Conservation (phyloP, 805 yeast genomes). For the Zygotorulaspora florentina region DNA sequence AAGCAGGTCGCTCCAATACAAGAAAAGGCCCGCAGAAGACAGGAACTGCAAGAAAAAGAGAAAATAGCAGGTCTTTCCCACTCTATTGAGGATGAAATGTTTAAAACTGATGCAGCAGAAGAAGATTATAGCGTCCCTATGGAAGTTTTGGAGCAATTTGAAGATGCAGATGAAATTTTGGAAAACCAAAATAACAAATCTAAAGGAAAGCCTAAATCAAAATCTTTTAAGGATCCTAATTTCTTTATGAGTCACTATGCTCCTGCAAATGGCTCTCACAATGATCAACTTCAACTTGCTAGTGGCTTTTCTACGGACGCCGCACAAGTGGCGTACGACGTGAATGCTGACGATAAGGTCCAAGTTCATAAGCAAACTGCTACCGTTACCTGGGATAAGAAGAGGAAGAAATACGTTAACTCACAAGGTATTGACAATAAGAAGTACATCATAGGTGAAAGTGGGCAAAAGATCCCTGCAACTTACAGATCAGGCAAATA, state of each 20-base stretch:
- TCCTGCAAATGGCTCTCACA: conserved; percentile 73
- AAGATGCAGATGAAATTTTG: conserved; percentile 37
- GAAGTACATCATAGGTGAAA: conserved; percentile 89
- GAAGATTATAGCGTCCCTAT: conserved; percentile 46
- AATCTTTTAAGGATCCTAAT: conserved; percentile 68
- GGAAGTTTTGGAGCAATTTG: conserved; percentile 39
- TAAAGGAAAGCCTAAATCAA: conserved; percentile 37
- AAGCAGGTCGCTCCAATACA: conserved; percentile 86
- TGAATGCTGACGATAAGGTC: conserved; percentile 71
- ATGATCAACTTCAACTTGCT: conserved; percentile 59
- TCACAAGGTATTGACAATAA: conserved; percentile 67
- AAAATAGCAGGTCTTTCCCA: conserved; percentile 71
- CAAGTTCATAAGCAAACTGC: conserved; percentile 60
- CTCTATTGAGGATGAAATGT: conserved; percentile 66
- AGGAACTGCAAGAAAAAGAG: conserved; percentile 64
- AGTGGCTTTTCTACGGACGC: conserved; percentile 80
- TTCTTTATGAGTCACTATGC: conserved; percentile 88
- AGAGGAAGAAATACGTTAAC: conserved; percentile 84
- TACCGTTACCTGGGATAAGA: conserved; percentile 86
- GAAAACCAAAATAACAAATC: conserved; percentile 22
- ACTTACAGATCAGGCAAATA: conserved; percentile 84
- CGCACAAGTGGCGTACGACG: conserved; percentile 78
- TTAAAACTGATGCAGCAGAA: conserved; percentile 48
- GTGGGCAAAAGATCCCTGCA: conserved; percentile 91
- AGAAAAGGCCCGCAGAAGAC: conserved; percentile 65